These are phyloP conservation scores for Echium plantagineum DNA, from an alignment of 257 asterid genomes.

Conservation along the genomic window DNA sequence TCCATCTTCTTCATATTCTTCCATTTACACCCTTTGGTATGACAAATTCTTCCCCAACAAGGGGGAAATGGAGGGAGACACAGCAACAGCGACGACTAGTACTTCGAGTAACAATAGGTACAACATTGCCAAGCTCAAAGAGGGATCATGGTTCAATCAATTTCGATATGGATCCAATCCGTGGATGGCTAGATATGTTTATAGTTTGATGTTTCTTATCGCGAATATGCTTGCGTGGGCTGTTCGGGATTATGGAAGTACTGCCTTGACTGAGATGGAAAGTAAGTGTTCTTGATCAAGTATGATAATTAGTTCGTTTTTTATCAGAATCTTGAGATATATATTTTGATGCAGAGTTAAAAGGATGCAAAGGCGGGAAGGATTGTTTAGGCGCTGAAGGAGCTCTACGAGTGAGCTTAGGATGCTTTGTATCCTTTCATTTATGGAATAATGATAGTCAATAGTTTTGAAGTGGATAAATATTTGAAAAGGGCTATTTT, in stretches of 20 bases:
- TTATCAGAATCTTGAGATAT: too few species aligned
- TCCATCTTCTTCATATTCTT: constrained; percentile 3
- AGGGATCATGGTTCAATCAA: constrained; percentile 41
- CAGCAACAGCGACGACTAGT: not conserved
- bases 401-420: constrained; percentile 42
- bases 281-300: constrained; percentile 18
- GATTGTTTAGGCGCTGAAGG: constrained; percentile 51
- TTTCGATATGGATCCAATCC: constrained; percentile 43
- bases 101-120: constrained; percentile 17
- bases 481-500: not conserved
- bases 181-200: constrained; percentile 51
- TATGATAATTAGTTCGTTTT: too few species aligned
- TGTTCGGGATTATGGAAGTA: constrained; percentile 40
- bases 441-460: not conserved
- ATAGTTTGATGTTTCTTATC: constrained; percentile 32
- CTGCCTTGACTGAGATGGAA: constrained; percentile 28
- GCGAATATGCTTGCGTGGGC: constrained; percentile 44
- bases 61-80: constrained; percentile 23
- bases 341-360: constrained; percentile 21
- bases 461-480: not conserved
- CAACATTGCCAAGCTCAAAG: constrained; percentile 18
- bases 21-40: constrained; percentile 15
- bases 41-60: constrained; percentile 13
- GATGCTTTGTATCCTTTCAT: constrained; percentile 40
- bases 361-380: constrained; percentile 37